Evolutionary conservation across 768 basidiomycete species (phyloP).

Genomic region (Mycena leptocephala): DNA sequence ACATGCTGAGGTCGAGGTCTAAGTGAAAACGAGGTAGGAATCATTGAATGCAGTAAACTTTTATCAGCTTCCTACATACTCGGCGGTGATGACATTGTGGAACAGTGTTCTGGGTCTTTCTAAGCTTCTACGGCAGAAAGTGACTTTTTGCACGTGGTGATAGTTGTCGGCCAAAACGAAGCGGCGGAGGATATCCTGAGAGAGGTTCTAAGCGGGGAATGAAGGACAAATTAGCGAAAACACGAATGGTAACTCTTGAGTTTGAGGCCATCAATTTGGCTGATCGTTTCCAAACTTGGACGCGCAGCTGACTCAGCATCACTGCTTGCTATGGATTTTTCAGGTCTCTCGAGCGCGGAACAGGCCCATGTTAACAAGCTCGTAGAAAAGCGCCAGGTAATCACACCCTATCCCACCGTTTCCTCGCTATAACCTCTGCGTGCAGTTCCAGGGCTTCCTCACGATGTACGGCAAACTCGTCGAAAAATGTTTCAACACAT

Average conservation of each 20-base stretch:
- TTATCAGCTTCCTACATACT: slow-evolving; percentile 17
- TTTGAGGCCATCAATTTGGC: no score
- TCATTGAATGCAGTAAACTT: background rate
- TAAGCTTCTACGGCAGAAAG: background rate
- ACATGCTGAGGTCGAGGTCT: slow-evolving; percentile 73
- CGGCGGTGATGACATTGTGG: background rate
- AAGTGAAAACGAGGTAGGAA: background rate
- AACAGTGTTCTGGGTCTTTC: background rate
- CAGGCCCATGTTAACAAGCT: slow-evolving; percentile 96
- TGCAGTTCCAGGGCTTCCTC: slow-evolving; percentile 98
- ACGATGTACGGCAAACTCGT: slow-evolving; percentile 95
- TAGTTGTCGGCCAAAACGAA: background rate
- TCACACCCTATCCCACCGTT: background rate
- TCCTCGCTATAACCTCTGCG: slow-evolving; percentile 6
- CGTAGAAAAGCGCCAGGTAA: slow-evolving; percentile 97
- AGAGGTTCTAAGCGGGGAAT: no score
- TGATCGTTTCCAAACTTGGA: background rate
- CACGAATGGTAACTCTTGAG: no score
- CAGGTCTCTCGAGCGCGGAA: slow-evolving; percentile 89
- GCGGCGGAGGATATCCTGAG: no score
- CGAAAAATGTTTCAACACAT: slow-evolving; percentile 96
- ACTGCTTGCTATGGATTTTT: slow-evolving; percentile 84
- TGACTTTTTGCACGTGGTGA: background rate
- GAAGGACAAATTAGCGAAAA: no score
- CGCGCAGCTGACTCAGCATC: slow-evolving; percentile 13